Evolutionary conservation across 257 asterid species (phyloP).

Genomic region (Solanum habrochaites): DNA sequence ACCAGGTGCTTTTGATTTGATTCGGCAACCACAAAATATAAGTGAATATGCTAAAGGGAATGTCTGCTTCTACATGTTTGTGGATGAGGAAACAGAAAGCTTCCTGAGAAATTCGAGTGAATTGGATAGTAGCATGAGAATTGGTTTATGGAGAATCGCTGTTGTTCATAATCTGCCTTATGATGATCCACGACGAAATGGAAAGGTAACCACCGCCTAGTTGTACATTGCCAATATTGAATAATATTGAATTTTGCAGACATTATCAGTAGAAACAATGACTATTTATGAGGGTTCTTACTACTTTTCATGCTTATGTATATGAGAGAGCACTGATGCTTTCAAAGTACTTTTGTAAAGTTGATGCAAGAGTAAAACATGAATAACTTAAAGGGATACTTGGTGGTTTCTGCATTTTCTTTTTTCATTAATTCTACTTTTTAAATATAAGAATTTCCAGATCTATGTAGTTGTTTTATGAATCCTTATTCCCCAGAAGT

Average conservation of each 20-base stretch:
- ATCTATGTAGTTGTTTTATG: neutral
- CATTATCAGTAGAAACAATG: neutral
- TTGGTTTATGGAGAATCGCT: conserved; percentile 76
- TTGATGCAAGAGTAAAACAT: neutral
- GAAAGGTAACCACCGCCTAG: conserved; percentile 46
- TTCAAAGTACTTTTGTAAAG: neutral
- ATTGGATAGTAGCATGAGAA: conserved; percentile 50
- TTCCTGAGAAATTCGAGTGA: conserved; percentile 50
- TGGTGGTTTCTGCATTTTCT: neutral
- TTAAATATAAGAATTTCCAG: neutral
- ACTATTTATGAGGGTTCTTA: neutral
- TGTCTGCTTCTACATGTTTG: conserved; percentile 79
- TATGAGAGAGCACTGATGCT: neutral
- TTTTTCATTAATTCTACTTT: neutral
- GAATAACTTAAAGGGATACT: neutral
- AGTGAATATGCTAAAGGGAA: conserved; percentile 56
- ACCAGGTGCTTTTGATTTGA: conserved; percentile 82
- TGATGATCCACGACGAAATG: conserved; percentile 83
- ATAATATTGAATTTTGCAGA: neutral
- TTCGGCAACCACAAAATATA: conserved; percentile 73
- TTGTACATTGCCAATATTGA: neutral
- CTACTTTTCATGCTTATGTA: neutral
- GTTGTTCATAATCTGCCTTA: conserved; percentile 76
- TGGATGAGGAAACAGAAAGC: conserved; percentile 62
- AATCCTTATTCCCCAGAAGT: neutral